Percentiles rank a stretch among this genome's conserved stretches.
phyloP scores from a whole-genome alignment of 495 filamentous ascomycete species.

The Aspergillus coremiiformis region DNA sequence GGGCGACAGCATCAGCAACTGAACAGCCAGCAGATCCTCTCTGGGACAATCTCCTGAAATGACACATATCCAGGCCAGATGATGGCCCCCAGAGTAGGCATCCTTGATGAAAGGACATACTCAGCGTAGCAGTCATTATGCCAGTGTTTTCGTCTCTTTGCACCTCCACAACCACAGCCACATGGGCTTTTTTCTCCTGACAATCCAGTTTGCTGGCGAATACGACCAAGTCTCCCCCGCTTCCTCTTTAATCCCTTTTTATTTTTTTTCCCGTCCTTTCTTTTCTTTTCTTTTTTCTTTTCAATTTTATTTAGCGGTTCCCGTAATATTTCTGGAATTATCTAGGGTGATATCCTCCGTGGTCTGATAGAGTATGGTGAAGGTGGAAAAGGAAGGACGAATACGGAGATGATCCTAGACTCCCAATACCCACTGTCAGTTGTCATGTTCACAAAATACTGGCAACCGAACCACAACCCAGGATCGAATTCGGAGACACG shows the following conservation, averaged over 20 bases:
- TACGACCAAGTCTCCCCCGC: neutral
- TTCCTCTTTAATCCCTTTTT: neutral
- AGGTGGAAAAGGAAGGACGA: constrained; percentile 2
- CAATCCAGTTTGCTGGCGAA: constrained; percentile 6
- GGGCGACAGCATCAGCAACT: constrained; percentile 37
- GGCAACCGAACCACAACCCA: constrained; percentile 10
- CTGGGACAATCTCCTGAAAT: constrained; percentile 5
- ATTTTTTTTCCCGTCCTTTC: neutral
- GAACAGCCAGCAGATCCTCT: constrained; percentile 26
- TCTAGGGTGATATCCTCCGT: constrained; percentile 1
- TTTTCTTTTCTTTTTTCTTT: neutral
- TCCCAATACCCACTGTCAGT: constrained; percentile 13
- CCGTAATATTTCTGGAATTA: constrained; percentile 1
- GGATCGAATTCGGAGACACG: constrained; percentile 6
- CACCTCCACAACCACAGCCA: constrained; percentile 29
- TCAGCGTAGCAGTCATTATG: constrained; percentile 45
- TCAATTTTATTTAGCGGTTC: neutral
- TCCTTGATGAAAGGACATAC: constrained; percentile 35
- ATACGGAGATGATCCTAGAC: constrained; percentile 9
- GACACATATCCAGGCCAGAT: constrained; percentile 6
- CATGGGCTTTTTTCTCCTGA: constrained; percentile 10
- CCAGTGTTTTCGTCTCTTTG: constrained; percentile 22
- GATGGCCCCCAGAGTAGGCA: constrained; percentile 12
- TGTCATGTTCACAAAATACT: constrained; percentile 12
- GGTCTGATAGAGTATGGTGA: neutral